Conservation (phyloP, 2,329 filamentous ascomycete species). For the Akanthomyces dipterigenus region DNA sequence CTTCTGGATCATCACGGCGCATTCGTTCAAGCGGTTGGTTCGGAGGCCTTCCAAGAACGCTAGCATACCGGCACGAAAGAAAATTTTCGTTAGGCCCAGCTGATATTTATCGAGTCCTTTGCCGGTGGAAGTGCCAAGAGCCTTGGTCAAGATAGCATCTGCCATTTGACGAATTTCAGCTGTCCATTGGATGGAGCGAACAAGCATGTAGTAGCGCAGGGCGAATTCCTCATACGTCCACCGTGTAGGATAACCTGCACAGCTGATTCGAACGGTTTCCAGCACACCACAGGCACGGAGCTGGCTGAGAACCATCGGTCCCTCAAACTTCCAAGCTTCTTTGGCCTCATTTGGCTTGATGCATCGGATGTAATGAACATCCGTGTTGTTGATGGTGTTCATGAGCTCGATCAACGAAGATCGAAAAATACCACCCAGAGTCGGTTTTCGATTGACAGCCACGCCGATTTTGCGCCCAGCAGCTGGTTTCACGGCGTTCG, state of each 20-base stretch:
- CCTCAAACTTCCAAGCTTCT: conserved; percentile 95
- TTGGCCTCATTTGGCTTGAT: conserved; percentile 99
- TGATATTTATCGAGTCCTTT: conserved; percentile 89
- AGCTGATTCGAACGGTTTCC: conserved; percentile 95
- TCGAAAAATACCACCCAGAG: conserved; percentile 96
- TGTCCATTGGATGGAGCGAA: conserved; percentile 84
- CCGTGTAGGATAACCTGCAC: conserved; percentile 90
- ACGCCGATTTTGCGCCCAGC: conserved; percentile 82
- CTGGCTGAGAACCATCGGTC: conserved; percentile 97
- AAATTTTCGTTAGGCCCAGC: conserved; percentile 95
- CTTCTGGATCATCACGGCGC: conserved; percentile 97
- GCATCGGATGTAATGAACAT: conserved; percentile 97
- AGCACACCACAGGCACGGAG: conserved; percentile 96
- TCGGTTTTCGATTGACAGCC: conserved; percentile 92
- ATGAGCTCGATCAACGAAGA: conserved; percentile 97
- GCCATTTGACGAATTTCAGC: conserved; percentile 92
- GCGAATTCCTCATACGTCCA: conserved; percentile 99
- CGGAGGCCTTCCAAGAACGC: conserved; percentile 93
- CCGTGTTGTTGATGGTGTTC: conserved; percentile 94
- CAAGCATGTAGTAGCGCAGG: conserved; percentile 95
- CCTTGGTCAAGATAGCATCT: conserved; percentile 82
- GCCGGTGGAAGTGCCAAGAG: conserved; percentile 69
- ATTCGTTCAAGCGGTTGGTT: conserved; percentile 83
- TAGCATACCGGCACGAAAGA: conserved; percentile 98
- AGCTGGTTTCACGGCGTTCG: conserved; percentile 70